These are phyloP conservation scores for Zymoseptoria crescenta DNA, from an alignment of 2,329 filamentous ascomycete genomes.

Conservation along the genomic window DNA sequence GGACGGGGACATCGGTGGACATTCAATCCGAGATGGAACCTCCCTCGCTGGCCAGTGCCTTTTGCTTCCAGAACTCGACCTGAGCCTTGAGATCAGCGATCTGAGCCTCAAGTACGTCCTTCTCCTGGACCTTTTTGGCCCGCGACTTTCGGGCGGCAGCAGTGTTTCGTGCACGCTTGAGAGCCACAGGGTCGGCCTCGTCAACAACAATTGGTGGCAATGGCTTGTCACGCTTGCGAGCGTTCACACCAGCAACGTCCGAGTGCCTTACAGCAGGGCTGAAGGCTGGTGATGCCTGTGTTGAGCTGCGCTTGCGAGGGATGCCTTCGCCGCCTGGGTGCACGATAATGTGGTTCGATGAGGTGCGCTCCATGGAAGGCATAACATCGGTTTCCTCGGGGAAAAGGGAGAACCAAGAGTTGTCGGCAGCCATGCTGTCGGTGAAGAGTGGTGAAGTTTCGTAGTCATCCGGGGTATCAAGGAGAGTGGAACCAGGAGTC, in stretches of 20 bases:
- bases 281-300: slow-evolving; percentile 37
- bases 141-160: slow-evolving; percentile 89
- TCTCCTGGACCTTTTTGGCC: slow-evolving; percentile 70
- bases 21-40: slow-evolving; percentile 7
- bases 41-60: slow-evolving; percentile 14
- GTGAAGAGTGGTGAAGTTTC: slow-evolving; percentile 73
- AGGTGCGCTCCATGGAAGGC: slow-evolving; percentile 36
- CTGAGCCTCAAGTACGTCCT: slow-evolving; percentile 65
- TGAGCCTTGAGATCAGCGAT: slow-evolving; percentile 48
- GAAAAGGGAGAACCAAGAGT: slow-evolving; percentile 68
- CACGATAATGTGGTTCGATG: slow-evolving; percentile 30
- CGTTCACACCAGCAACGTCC: slow-evolving; percentile 58
- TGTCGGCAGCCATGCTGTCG: slow-evolving; percentile 47
- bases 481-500: slow-evolving; percentile 65
- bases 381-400: slow-evolving; percentile 41
- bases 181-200: slow-evolving; percentile 62
- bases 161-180: slow-evolving; percentile 92
- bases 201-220: slow-evolving; percentile 73
- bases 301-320: slow-evolving; percentile 28
- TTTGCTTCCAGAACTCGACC: slow-evolving; percentile 28
- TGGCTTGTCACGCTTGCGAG: slow-evolving; percentile 72
- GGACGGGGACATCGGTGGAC: not conserved
- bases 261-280: slow-evolving; percentile 51
- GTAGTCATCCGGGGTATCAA: slow-evolving; percentile 69
- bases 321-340: slow-evolving; percentile 29